These are phyloP conservation scores for Diophrys sp. DNA, from an alignment of 73 alveolate species.

Conservation along the genomic window DNA sequence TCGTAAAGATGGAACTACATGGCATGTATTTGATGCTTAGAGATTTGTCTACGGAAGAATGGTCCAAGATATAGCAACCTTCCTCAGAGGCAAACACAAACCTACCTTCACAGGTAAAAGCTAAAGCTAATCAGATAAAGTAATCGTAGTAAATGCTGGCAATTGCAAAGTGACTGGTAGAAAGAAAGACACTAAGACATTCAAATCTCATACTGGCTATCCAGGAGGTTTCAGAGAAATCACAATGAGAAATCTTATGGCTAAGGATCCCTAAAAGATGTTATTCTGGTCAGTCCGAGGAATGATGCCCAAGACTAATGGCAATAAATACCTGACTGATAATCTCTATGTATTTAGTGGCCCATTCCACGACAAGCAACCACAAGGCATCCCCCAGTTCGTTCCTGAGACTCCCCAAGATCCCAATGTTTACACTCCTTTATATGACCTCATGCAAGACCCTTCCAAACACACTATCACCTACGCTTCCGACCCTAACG, in stretches of 20 bases:
- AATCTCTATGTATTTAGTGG: slow-evolving; percentile 23
- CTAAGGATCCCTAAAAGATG: slow-evolving; percentile 35
- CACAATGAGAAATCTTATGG: slow-evolving; percentile 33
- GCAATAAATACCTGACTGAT: slow-evolving; percentile 31
- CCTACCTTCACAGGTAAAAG: slow-evolving; percentile 23
- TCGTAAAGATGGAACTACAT: slow-evolving; percentile 28
- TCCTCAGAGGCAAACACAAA: slow-evolving; percentile 59
- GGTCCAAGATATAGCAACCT: slow-evolving; percentile 46
- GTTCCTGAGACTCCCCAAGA: neutral
- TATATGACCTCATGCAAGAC: neutral
- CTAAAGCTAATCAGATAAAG: slow-evolving; percentile 28
- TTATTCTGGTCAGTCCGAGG: slow-evolving; percentile 60
- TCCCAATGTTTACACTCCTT: neutral
- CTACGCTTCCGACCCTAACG: neutral
- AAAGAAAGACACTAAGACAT: slow-evolving; percentile 33
- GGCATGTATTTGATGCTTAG: slow-evolving; percentile 71
- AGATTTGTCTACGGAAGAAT: slow-evolving; percentile 53
- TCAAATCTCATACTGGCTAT: slow-evolving; percentile 62
- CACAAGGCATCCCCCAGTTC: slow-evolving; percentile 42
- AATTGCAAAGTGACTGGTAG: slow-evolving; percentile 51
- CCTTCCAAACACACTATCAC: neutral
- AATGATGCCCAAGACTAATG: slow-evolving; percentile 56
- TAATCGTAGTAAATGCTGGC: slow-evolving; percentile 58
- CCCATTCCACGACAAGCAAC: slow-evolving; percentile 29
- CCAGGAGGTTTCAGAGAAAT: slow-evolving; percentile 59